Base-by-base conservation (phyloP, 1,284 basidiomycete species). In the Fomitopsis schrenkii region DNA sequence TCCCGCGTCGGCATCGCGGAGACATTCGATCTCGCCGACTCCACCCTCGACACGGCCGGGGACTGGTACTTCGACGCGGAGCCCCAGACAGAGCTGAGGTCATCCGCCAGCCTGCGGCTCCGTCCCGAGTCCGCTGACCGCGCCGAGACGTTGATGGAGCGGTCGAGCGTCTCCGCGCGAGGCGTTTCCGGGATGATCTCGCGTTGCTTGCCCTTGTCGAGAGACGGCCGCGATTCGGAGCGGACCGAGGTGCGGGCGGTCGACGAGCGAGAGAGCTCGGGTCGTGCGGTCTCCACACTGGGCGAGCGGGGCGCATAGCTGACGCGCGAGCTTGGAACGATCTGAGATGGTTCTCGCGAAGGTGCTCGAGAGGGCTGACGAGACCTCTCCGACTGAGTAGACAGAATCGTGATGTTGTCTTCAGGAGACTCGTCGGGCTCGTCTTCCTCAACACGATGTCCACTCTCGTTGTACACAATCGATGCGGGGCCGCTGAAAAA, bases 391-490 rank as follows among this genome's bases (percentile, higher is more conserved):
- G 72, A 70, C 7, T 63, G 67, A 2, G 70, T 63, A 19, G 68
- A 68, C 12, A 70, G 44, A 22, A 70, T 64, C 22, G 68, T 64
- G 42, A 65, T 64, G 38, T 74, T 73, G 61, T 75, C 75, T 22
- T 74, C 75, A 0, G 68, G 66, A 30, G 71, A 69, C 30, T 68
- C 69, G 60, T 75, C 72, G 5, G 68, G 67, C 46, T 90, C 89
- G 50, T 89, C 88, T 69, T 91, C 90, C 42, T 89, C 88, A 3
- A 81, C 79, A 60, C 88, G 83, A 64, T 86, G 84, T 1, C 89
- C 89, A 54, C 87, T 80, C 73, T 91, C 90, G 68, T 89, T 91
- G 75, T 90, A 91, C 8, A 91, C 83, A 62, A 91, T 91, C 4
- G 86, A 85, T 0, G 90, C 90, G 5, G 89, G 89, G 15, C 89